A percentile compares a stretch with the other conserved stretches of the same genome.
phyloP scores from a whole-genome alignment of 192 early-diverging fungal species.

The Mortierella hygrophila region DNA sequence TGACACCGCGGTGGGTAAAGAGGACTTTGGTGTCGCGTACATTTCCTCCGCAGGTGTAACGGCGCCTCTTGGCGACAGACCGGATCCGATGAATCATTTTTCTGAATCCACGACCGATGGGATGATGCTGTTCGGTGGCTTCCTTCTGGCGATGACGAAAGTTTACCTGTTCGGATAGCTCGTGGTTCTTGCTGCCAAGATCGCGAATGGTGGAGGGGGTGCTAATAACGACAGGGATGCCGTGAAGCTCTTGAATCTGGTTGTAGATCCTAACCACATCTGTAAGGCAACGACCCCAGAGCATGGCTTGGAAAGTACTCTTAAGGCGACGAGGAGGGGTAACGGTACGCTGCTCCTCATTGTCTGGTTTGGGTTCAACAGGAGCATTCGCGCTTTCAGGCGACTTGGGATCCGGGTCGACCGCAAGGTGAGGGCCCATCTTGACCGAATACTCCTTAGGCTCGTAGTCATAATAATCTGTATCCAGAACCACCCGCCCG shows the following conservation, averaged over 20 bases:
- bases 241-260: constrained; percentile 11
- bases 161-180: background rate
- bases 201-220: background rate
- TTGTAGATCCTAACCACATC: constrained; percentile 19
- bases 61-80: background rate
- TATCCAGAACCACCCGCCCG: background rate
- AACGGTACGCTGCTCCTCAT: background rate
- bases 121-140: background rate
- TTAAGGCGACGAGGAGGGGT: constrained; percentile 1
- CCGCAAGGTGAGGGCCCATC: constrained; percentile 4
- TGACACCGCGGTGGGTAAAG: background rate
- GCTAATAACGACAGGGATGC: background rate
- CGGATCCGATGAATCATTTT: constrained; percentile 5
- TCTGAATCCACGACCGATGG: background rate
- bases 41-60: background rate
- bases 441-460: background rate
- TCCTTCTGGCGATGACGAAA: background rate
- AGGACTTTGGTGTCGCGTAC: background rate
- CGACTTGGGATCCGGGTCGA: background rate
- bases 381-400: background rate
- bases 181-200: background rate
- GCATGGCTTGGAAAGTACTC: constrained; percentile 24
- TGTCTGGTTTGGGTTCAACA: background rate
- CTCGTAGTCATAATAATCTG: background rate
- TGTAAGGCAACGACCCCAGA: constrained; percentile 27